Base-by-base conservation (phyloP, 2,329 filamentous ascomycete genomes). In the Hypoxylon sp. region DNA sequence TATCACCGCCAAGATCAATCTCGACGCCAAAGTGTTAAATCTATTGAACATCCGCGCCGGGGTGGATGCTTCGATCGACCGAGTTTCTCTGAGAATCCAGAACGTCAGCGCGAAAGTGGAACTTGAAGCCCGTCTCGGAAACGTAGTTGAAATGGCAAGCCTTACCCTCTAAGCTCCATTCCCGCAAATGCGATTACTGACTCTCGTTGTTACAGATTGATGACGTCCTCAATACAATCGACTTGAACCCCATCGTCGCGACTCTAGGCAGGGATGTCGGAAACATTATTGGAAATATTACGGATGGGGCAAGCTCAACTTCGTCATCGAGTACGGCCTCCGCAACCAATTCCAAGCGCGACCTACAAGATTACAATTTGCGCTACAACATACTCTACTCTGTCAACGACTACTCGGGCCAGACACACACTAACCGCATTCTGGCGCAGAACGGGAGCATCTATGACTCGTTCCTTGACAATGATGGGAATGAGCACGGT, bases 11-110 rank as follows among this genome's bases (percentile, higher is more conserved):
- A 88, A 89, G 74, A 83, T 89, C 77, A 90, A 88, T 74, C 81
- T 89, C 33, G 86, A 88, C 67, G 86, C 86, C 4, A 84, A 88
- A 75, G 87, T 90, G 8, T 81, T 89, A 44, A 83, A 85, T 68
- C 81, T 90, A 49, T 83, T 90, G 49, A 80, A 84, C 63, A 89
- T 90, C 82, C 88, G 85, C 71, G 88, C 88, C 1, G 88, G 88
- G 50, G 88, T 90, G 40, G 85, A 88, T 74, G 82, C 86, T 2
- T 85, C 82, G 56, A 86, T 90, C 79, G 85, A 88, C 72, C 82
- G 85, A 54, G 88, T 90, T 49, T 77, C 81, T 46, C 81, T 90
- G 10, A 80, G 80, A 14, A 90, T 90, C 74, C 83, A 89, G 74
- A 87, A 90, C 68, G 84, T 90, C 62, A 85, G 81, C 31, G 88